Evolutionary conservation across 345 rosid genomes (phyloP).

Genomic region (Acer yangbiense): DNA sequence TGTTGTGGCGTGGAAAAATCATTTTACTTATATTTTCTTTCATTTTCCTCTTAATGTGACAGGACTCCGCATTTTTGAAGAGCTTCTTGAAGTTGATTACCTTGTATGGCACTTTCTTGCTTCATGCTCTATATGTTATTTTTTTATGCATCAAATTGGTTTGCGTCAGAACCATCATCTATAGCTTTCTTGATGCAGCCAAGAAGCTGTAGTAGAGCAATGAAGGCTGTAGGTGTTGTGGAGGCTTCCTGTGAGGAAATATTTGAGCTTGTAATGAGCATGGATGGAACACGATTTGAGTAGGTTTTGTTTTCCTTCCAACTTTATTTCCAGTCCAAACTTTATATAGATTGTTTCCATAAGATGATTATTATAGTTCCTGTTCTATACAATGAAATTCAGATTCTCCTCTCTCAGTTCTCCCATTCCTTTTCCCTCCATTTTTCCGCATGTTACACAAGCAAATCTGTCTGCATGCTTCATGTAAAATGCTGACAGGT

Average conservation of each 20-base stretch:
- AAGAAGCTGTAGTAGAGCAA: conserved; percentile 99
- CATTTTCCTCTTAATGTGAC: conserved; percentile 31
- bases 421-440: neutral
- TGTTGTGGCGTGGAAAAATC: conserved; percentile 16
- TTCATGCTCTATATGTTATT: conserved; percentile 18
- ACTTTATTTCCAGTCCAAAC: neutral
- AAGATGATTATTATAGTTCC: neutral
- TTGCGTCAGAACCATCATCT: conserved; percentile 24
- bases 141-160: conserved; percentile 23
- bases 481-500: neutral
- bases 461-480: neutral
- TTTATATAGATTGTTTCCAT: neutral
- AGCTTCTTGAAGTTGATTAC: conserved; percentile 97
- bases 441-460: neutral
- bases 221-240: conserved; percentile 99
- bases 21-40: conserved; percentile 9
- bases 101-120: conserved; percentile 63
- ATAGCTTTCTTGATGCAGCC: conserved; percentile 62
- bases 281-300: conserved; percentile 99
- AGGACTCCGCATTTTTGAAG: conserved; percentile 99
- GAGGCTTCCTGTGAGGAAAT: conserved; percentile 98
- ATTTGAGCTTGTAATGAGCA: conserved; percentile 98
- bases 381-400: neutral
- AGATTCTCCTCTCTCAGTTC: neutral
- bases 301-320: conserved; percentile 54